phyloP scores from a whole-genome alignment of 345 rosid species.

The Erucastrum elatum region DNA sequence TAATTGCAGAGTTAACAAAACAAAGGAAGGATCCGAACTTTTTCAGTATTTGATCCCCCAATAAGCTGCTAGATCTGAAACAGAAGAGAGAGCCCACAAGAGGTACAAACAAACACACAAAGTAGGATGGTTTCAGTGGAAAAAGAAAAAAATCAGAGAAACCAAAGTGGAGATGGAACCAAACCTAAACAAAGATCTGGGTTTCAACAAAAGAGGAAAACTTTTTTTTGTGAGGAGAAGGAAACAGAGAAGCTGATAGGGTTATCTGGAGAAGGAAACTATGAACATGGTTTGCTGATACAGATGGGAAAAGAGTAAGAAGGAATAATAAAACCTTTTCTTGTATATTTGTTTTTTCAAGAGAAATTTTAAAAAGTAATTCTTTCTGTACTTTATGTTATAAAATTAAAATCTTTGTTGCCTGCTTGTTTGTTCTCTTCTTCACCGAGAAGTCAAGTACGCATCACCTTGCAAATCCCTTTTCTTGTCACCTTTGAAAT shows the following conservation, averaged over 20 bases:
- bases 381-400: not conserved
- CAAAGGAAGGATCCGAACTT: conserved; percentile 10
- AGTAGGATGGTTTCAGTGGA: conserved; percentile 6
- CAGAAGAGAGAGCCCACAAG: conserved; percentile 24
- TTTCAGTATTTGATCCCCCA: conserved; percentile 13
- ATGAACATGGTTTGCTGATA: conserved; percentile 60
- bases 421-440: conserved; percentile 19
- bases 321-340: not conserved
- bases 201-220: conserved; percentile 18
- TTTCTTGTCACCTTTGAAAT: conserved; percentile 11
- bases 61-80: conserved; percentile 31
- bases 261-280: conserved; percentile 42
- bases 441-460: conserved; percentile 22
- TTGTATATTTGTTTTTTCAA: not conserved
- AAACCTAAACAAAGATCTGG: conserved; percentile 14
- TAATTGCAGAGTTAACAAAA: not conserved
- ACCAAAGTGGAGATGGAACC: not conserved
- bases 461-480: not conserved
- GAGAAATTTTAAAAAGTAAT: not conserved
- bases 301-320: conserved; percentile 42
- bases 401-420: conserved; percentile 13
- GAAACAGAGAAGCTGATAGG: conserved; percentile 35
- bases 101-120: conserved; percentile 23
- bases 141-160: not conserved
- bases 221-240: not conserved